Conservation (phyloP, 805 yeast genomes). For the Metschnikowia kunwiensis region DNA sequence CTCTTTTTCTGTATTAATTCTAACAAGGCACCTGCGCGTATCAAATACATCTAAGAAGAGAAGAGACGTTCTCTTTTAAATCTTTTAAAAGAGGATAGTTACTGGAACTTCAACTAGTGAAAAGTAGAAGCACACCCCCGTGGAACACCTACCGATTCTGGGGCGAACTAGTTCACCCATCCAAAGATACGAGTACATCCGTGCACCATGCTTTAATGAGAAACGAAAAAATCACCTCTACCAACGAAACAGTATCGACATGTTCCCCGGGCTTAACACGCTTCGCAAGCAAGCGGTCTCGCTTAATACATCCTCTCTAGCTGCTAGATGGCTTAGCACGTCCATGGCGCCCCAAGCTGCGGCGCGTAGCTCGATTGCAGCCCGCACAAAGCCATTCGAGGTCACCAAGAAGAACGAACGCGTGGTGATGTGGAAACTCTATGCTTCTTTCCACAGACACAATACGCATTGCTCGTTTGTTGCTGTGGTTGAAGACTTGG, state of each 20-base stretch:
- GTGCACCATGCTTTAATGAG: slow-evolving; percentile 10
- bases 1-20: too few relatives aligned
- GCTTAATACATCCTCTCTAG: slow-evolving; percentile 6
- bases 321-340: slow-evolving; percentile 12
- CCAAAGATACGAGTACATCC: slow-evolving; percentile 4
- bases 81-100: too few relatives aligned
- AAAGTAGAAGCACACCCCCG: too few relatives aligned
- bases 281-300: slow-evolving; percentile 13
- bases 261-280: slow-evolving; percentile 14
- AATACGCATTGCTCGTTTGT: slow-evolving; percentile 78
- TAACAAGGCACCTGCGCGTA: too few relatives aligned
- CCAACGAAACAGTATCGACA: slow-evolving; percentile 4
- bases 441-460: slow-evolving; percentile 75
- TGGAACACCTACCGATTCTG: too few relatives aligned
- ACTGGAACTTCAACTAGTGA: too few relatives aligned
- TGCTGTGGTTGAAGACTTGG: slow-evolving; percentile 63
- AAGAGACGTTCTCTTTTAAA: too few relatives aligned
- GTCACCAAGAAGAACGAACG: slow-evolving; percentile 21
- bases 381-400: slow-evolving; percentile 8
- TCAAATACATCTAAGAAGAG: too few relatives aligned
- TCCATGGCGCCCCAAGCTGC: slow-evolving; percentile 6
- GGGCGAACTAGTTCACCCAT: too few relatives aligned
- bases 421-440: slow-evolving; percentile 65
- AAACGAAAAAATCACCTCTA: slow-evolving; percentile 2
- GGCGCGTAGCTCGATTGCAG: slow-evolving; percentile 4